Percentiles rank a stretch among this genome's conserved stretches.
These are phyloP conservation scores for Orychophragmus violaceus DNA, from an alignment of 345 rosid genomes.

Conservation along the genomic window DNA sequence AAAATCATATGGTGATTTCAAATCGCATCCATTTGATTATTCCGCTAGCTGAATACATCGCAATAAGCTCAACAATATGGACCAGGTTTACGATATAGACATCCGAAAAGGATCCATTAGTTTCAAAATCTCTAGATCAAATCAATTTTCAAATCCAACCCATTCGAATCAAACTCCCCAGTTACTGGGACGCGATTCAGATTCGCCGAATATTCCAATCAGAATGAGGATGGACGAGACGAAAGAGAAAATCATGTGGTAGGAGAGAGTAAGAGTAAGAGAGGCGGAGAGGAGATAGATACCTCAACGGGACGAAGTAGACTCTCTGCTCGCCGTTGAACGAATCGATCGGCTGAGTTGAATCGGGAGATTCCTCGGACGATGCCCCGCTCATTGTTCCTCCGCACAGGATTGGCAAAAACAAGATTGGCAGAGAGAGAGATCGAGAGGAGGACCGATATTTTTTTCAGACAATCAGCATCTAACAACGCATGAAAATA, in stretches of 20 bases:
- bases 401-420: conserved; percentile 1
- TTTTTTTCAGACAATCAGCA: conserved; percentile 25
- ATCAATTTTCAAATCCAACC: neutral
- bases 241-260: too few relatives aligned
- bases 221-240: neutral
- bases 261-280: neutral
- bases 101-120: neutral
- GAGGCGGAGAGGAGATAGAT: neutral
- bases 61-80: neutral
- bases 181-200: conserved; percentile 21
- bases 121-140: conserved; percentile 11
- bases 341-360: conserved; percentile 52
- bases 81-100: neutral
- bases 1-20: neutral
- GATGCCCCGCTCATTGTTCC: conserved; percentile 27
- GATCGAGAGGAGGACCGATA: neutral
- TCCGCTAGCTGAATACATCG: neutral
- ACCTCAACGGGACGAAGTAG: conserved; percentile 90
- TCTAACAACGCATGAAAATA: neutral
- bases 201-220: conserved; percentile 23
- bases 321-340: conserved; percentile 74
- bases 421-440: neutral
- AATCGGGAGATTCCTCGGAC: conserved; percentile 50
- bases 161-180: conserved; percentile 7
- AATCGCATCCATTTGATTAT: neutral